phyloP scores from a whole-genome alignment of 495 filamentous ascomycete genomes.

The Penicillium bialowiezense region DNA sequence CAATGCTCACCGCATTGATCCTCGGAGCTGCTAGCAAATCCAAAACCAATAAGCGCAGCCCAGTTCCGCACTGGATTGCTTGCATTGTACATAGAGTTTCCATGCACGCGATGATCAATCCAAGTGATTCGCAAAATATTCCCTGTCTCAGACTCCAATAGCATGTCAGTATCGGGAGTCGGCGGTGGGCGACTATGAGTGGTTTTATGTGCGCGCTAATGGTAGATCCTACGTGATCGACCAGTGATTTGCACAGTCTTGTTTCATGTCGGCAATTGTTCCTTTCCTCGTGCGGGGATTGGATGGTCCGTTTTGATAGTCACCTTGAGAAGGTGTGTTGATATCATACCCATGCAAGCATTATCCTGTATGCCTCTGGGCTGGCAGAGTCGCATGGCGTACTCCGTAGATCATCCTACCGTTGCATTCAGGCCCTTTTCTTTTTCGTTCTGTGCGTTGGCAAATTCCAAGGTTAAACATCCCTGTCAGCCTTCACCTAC shows the following conservation, averaged over 20 bases:
- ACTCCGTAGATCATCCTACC: slow-evolving; percentile 26
- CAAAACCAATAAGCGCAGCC: not conserved
- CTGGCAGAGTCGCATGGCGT: not conserved
- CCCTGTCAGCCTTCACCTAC: not conserved
- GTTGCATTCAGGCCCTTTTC: slow-evolving; percentile 19
- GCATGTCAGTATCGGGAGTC: not conserved
- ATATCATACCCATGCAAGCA: slow-evolving; percentile 1
- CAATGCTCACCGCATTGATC: slow-evolving; percentile 1
- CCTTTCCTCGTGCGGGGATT: slow-evolving; percentile 12
- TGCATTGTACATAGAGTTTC: not conserved
- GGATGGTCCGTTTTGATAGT: not conserved
- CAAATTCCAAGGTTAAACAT: not conserved
- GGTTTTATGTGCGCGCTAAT: slow-evolving; percentile 13
- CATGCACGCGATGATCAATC: not conserved
- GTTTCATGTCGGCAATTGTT: slow-evolving; percentile 16
- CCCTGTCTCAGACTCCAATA: not conserved
- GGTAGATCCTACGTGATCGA: slow-evolving; percentile 27
- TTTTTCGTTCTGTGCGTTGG: slow-evolving; percentile 1
- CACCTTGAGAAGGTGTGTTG: not conserved
- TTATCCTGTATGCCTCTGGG: not conserved
- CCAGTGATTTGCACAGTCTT: slow-evolving; percentile 1
- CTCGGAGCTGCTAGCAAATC: not conserved
- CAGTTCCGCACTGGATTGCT: not conserved
- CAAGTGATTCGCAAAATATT: not conserved
- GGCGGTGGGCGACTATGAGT: not conserved